A percentile compares a stretch with the other conserved stretches of the same genome.
phyloP scores from a whole-genome alignment of 2,329 filamentous ascomycete genomes.

The Hymenoscyphus albidus region DNA sequence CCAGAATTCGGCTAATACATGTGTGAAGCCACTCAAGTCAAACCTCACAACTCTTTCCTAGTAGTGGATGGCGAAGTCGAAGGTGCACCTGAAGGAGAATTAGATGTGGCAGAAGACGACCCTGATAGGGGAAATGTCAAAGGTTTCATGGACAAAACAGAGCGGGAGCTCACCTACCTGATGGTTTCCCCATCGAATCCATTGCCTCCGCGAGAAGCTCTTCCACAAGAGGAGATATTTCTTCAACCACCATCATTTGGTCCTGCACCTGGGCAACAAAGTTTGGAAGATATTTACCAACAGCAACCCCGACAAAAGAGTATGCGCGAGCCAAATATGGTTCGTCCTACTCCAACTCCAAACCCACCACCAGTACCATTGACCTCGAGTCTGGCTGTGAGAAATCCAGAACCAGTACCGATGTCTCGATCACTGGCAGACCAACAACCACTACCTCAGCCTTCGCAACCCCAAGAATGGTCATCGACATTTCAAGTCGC shows the following conservation, averaged over 20 bases:
- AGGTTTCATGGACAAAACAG: slow-evolving; percentile 62
- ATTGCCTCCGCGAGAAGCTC: slow-evolving; percentile 59
- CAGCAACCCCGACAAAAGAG: slow-evolving; percentile 51
- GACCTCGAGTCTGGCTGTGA: slow-evolving; percentile 37
- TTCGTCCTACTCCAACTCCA: slow-evolving; percentile 49
- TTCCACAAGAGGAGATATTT: slow-evolving; percentile 57
- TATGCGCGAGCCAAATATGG: slow-evolving; percentile 47
- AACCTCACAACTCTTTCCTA: slow-evolving; percentile 36
- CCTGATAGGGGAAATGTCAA: slow-evolving; percentile 52
- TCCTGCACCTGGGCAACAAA: slow-evolving; percentile 39
- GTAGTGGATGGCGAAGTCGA: slow-evolving; percentile 37
- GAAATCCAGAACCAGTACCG: slow-evolving; percentile 37
- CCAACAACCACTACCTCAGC: slow-evolving; percentile 41
- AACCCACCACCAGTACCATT: slow-evolving; percentile 50
- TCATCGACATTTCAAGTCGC: slow-evolving; percentile 28
- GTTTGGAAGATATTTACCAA: slow-evolving; percentile 33
- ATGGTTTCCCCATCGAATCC: slow-evolving; percentile 66
- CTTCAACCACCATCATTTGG: slow-evolving; percentile 45
- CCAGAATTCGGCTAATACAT: slow-evolving; percentile 7
- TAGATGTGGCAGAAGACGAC: slow-evolving; percentile 32
- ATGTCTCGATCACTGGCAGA: slow-evolving; percentile 53
- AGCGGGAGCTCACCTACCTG: slow-evolving; percentile 61
- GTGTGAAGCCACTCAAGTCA: slow-evolving; percentile 21
- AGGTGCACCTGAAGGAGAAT: slow-evolving; percentile 41
- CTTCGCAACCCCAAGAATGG: slow-evolving; percentile 38